Conservation (phyloP, 768 basidiomycete genomes). For the Steccherinum ochraceum region DNA sequence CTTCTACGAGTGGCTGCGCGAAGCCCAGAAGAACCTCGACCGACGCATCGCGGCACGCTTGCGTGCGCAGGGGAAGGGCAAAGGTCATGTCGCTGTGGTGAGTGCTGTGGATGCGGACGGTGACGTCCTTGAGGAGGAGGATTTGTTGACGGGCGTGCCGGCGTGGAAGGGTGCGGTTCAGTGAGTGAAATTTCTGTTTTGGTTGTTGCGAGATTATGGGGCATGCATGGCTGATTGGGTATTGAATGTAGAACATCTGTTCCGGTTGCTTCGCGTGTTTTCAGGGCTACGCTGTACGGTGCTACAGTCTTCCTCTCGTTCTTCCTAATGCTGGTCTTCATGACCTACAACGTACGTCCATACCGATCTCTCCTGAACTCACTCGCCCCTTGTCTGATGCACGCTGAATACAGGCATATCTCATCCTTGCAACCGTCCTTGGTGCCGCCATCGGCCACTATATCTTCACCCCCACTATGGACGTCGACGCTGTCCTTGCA, state of each 20-base stretch:
- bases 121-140: conserved; percentile 44
- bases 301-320: conserved; percentile 70
- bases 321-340: conserved; percentile 93
- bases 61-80: conserved; percentile 40
- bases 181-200: conserved; percentile 29
- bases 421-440: conserved; percentile 73
- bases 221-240: not conserved
- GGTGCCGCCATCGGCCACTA: conserved; percentile 85
- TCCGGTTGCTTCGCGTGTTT: conserved; percentile 40
- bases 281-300: conserved; percentile 71
- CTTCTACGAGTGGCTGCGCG: conserved; percentile 76
- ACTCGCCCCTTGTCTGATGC: not conserved
- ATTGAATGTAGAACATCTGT: conserved; percentile 38
- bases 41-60: conserved; percentile 45
- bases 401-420: conserved; percentile 56
- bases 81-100: conserved; percentile 25
- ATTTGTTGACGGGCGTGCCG: conserved; percentile 43
- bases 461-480: conserved; percentile 61
- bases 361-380: not conserved
- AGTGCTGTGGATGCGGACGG: conserved; percentile 38
- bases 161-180: conserved; percentile 31
- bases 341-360: conserved; percentile 89
- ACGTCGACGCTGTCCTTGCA: conserved; percentile 50
- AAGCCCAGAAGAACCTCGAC: conserved; percentile 56
- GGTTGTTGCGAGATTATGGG: not conserved